These are phyloP conservation scores for Zygnema cylindricum DNA, from an alignment of 139 green algal genomes.

Conservation along the genomic window DNA sequence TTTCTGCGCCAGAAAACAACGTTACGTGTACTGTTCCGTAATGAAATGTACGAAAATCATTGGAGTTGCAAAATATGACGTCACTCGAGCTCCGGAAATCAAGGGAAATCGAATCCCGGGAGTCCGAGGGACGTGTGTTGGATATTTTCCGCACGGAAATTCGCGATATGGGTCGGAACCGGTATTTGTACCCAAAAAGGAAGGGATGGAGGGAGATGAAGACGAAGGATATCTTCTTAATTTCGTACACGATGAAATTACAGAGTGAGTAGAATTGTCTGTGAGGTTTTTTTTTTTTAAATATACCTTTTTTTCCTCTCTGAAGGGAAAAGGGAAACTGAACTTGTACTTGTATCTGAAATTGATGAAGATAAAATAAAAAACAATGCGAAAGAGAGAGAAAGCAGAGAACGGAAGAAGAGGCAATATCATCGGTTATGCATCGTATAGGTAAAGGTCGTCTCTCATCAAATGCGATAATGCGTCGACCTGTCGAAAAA, in stretches of 20 bases:
- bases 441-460: too few relatives aligned
- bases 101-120: not conserved
- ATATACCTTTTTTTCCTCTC: too few relatives aligned
- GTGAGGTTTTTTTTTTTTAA: too few relatives aligned
- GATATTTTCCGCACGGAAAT: conserved; percentile 63
- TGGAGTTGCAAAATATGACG: conserved; percentile 77
- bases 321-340: too few relatives aligned
- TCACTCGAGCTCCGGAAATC: conserved; percentile 47
- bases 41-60: conserved; percentile 54
- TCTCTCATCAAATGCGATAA: too few relatives aligned
- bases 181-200: conserved; percentile 71
- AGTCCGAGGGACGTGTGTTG: conserved; percentile 37
- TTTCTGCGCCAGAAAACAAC: conserved; percentile 62
- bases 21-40: conserved; percentile 15
- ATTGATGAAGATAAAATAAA: too few relatives aligned
- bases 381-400: too few relatives aligned
- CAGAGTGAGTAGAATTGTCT: too few relatives aligned
- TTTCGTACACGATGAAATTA: conserved; percentile 70
- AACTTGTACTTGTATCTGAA: too few relatives aligned
- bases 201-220: conserved; percentile 61
- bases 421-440: too few relatives aligned
- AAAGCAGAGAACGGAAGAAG: too few relatives aligned
- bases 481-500: too few relatives aligned
- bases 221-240: conserved; percentile 81
- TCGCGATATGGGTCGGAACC: conserved; percentile 72